Evolutionary conservation across 177 flowering plant genomes (phyloP).

Genomic region (Tripterygium wilfordii): DNA sequence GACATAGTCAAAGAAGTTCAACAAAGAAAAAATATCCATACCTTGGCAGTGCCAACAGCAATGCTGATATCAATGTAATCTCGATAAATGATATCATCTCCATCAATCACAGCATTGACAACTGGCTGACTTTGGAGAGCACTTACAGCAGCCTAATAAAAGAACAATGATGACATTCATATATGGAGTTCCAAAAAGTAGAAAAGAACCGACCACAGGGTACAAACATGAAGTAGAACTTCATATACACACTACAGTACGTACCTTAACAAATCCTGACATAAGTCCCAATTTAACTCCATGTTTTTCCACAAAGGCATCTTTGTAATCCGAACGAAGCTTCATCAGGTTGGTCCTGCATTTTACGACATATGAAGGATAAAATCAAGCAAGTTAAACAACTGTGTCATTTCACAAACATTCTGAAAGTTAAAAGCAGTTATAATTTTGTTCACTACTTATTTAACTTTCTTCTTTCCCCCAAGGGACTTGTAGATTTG

Average conservation of each 20-base stretch:
- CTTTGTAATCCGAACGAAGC: conserved; percentile 94
- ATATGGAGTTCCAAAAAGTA: too few relatives aligned
- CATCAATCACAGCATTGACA: conserved; percentile 93
- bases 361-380: not conserved
- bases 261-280: conserved; percentile 98
- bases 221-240: too few relatives aligned
- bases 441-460: too few relatives aligned
- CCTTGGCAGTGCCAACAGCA: conserved; percentile 97
- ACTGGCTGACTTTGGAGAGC: conserved; percentile 84
- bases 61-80: conserved; percentile 87
- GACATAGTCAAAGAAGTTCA: too few relatives aligned
- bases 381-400: not conserved
- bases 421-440: not conserved
- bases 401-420: not conserved
- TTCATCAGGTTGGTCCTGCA: conserved; percentile 97
- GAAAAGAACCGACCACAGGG: too few relatives aligned
- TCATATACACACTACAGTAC: too few relatives aligned
- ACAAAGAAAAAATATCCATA: conserved; percentile 11
- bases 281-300: conserved; percentile 93
- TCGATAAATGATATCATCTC: conserved; percentile 92
- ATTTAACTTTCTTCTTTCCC: too few relatives aligned
- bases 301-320: conserved; percentile 90
- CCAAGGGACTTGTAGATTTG: too few relatives aligned
- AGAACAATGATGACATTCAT: too few relatives aligned
- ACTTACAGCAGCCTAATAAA: conserved; percentile 76